These are phyloP conservation scores for Panicum hallii DNA, from an alignment of 202 grass and related monocot genomes.

Conservation along the genomic window DNA sequence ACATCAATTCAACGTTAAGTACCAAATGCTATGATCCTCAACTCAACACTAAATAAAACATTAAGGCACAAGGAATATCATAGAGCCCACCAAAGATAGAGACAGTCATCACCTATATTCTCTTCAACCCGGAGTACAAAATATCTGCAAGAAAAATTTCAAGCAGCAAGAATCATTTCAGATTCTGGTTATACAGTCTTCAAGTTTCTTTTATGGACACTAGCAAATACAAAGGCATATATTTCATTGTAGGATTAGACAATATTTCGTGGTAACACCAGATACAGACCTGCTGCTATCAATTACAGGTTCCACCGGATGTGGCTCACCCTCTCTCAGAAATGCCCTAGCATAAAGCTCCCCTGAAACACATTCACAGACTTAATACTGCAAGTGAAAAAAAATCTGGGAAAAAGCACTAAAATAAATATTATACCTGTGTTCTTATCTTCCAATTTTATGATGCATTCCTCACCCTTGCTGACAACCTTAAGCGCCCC, in stretches of 20 bases:
- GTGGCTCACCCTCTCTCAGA: conserved; percentile 79
- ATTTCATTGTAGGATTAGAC: not conserved
- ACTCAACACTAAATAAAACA: conserved; percentile 11
- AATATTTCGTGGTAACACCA: conserved; percentile 3
- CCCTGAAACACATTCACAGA: conserved; percentile 52
- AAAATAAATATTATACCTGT: conserved; percentile 54
- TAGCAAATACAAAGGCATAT: not conserved
- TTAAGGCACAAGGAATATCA: not conserved
- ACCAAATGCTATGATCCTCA: conserved; percentile 27
- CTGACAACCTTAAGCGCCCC: conserved; percentile 89
- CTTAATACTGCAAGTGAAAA: not conserved
- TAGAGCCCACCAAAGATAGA: conserved; percentile 17
- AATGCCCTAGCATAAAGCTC: conserved; percentile 94
- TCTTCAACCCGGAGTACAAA: conserved; percentile 97
- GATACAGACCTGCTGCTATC: conserved; percentile 87
- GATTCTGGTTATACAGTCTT: conserved; percentile 28
- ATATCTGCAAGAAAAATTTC: conserved; percentile 66
- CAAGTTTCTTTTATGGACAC: not conserved
- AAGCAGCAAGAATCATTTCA: conserved; percentile 43
- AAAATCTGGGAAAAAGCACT: not conserved
- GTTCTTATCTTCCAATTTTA: conserved; percentile 89
- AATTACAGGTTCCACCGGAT: conserved; percentile 94
- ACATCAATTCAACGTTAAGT: conserved; percentile 22
- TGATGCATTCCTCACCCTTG: conserved; percentile 95
- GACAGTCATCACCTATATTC: conserved; percentile 79